These are phyloP conservation scores for Starmerella roubikii DNA, from an alignment of 805 yeast species.

Conservation along the genomic window DNA sequence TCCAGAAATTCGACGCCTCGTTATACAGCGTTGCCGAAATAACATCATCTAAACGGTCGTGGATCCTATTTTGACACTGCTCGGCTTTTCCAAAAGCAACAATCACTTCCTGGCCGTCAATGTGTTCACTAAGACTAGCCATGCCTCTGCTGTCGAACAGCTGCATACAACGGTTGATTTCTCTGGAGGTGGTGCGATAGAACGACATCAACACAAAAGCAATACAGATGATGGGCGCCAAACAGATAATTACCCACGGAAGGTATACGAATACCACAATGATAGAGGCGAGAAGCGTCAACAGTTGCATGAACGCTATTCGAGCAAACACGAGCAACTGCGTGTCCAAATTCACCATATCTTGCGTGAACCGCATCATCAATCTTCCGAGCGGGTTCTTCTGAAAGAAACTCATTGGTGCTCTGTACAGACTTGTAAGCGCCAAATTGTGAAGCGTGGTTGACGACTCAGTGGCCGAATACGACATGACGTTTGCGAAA, in stretches of 20 bases:
- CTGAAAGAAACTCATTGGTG: slow-evolving; percentile 73
- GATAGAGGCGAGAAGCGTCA: slow-evolving; percentile 43
- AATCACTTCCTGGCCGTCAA: slow-evolving; percentile 51
- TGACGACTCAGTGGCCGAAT: slow-evolving; percentile 42
- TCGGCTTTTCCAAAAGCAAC: slow-evolving; percentile 38
- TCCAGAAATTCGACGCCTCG: slow-evolving; percentile 58
- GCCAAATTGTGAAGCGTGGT: slow-evolving; percentile 43
- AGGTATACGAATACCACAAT: slow-evolving; percentile 53
- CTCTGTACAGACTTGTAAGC: slow-evolving; percentile 42
- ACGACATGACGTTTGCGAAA: slow-evolving; percentile 7
- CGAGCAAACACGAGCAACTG: slow-evolving; percentile 35
- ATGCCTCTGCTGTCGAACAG: slow-evolving; percentile 53
- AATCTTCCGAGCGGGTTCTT: slow-evolving; percentile 64
- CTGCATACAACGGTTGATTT: slow-evolving; percentile 63
- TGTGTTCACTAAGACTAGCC: slow-evolving; percentile 52
- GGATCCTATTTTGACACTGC: slow-evolving; percentile 36
- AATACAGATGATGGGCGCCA: slow-evolving; percentile 37
- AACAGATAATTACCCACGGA: slow-evolving; percentile 52
- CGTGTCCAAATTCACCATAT: slow-evolving; percentile 69
- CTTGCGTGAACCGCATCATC: slow-evolving; percentile 71
- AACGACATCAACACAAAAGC: slow-evolving; percentile 30
- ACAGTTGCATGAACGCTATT: slow-evolving; percentile 32
- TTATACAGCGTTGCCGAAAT: slow-evolving; percentile 52
- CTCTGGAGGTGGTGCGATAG: slow-evolving; percentile 60
- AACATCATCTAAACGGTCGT: slow-evolving; percentile 37